These are phyloP conservation scores for Penicillium sp. DNA, from an alignment of 2,329 filamentous ascomycete species.

Conservation along the genomic window DNA sequence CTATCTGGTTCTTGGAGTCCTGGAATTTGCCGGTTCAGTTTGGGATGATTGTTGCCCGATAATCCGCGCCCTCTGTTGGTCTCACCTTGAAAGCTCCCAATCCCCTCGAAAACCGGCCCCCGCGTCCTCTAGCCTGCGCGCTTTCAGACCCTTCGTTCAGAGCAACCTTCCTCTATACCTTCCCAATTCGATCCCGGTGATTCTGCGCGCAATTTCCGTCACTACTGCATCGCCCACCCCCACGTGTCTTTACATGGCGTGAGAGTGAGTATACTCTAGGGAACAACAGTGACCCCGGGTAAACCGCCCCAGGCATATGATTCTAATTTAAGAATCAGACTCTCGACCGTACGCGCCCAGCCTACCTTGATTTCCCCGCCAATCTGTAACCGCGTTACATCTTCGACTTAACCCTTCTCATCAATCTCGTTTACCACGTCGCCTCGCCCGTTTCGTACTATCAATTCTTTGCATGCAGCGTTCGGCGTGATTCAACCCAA, in stretches of 20 bases:
- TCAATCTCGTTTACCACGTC: not conserved
- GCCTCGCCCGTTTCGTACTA: not conserved
- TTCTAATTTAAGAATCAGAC: slow-evolving; percentile 12
- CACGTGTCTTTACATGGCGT: slow-evolving; percentile 23
- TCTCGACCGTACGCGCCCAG: slow-evolving; percentile 4
- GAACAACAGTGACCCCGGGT: not conserved
- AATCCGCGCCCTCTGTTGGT: slow-evolving; percentile 10
- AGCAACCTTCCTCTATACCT: not conserved
- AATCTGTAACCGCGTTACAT: not conserved
- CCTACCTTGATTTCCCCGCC: not conserved
- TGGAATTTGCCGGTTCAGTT: not conserved
- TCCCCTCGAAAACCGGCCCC: slow-evolving; percentile 13
- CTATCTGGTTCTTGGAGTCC: not conserved
- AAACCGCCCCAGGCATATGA: not conserved
- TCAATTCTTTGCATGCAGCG: slow-evolving; percentile 20
- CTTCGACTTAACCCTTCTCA: not conserved
- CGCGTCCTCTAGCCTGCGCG: slow-evolving; percentile 19
- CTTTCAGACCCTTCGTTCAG: slow-evolving; percentile 8
- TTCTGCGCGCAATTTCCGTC: not conserved
- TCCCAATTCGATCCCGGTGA: not conserved
- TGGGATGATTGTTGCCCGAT: slow-evolving; percentile 8
- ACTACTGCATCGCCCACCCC: not conserved
- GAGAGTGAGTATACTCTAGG: slow-evolving; percentile 19
- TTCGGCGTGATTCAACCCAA: slow-evolving; percentile 15
- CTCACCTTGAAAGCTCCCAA: slow-evolving; percentile 14